phyloP scores from a whole-genome alignment of 2,329 filamentous ascomycete genomes.

The Neofusicoccum cordaticola region DNA sequence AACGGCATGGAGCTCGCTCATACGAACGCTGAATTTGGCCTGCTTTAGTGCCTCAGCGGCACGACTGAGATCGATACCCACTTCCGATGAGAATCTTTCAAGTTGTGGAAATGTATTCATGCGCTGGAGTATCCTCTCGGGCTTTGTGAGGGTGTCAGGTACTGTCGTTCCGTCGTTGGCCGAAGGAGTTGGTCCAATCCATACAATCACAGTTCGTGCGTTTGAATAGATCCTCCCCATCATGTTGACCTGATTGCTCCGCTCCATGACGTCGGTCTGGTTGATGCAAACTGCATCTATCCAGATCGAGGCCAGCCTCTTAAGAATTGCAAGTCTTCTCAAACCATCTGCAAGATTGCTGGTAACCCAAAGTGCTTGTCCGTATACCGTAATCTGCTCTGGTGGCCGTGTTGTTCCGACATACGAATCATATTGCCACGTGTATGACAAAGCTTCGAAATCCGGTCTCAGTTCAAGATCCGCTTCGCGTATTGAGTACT shows the following conservation, averaged over 20 bases:
- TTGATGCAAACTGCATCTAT: conserved; percentile 31
- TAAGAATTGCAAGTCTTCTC: conserved; percentile 6
- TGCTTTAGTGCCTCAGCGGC: not conserved
- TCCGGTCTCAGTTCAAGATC: not conserved
- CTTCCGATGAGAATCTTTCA: not conserved
- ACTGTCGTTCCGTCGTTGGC: not conserved
- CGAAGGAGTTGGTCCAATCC: conserved; percentile 22
- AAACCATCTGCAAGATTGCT: conserved; percentile 18
- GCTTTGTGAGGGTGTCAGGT: not conserved
- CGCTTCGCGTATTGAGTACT: not conserved
- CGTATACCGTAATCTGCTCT: not conserved
- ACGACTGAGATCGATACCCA: not conserved
- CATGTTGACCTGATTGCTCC: conserved; percentile 23
- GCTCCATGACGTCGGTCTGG: conserved; percentile 25
- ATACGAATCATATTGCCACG: not conserved
- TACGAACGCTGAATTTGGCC: not conserved
- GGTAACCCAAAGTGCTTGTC: conserved; percentile 2
- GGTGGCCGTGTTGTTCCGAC: not conserved
- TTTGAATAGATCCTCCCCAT: conserved; percentile 30
- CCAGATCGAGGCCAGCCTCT: conserved; percentile 22
- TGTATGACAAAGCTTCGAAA: not conserved
- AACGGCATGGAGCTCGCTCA: not conserved
- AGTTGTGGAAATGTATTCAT: not conserved
- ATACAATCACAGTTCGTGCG: conserved; percentile 25
- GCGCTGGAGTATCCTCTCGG: not conserved